Base-by-base conservation (phyloP, 257 asterid genomes). In the Vinca minor region DNA sequence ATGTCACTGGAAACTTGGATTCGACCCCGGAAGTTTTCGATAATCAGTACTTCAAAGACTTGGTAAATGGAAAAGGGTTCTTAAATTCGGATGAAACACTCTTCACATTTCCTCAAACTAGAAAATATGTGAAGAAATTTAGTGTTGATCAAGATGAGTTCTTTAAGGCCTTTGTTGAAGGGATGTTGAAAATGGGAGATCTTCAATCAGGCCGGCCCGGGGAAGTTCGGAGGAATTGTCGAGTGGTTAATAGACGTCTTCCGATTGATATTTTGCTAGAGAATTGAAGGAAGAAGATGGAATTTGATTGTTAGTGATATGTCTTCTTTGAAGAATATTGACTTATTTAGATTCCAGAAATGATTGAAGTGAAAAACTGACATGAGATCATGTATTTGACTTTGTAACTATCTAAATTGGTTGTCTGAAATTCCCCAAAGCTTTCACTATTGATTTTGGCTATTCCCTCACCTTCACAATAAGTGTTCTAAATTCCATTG, bases 141-240 rank as follows among this genome's bases (percentile, higher is more conserved):
- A 68, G 91, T 57, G 28, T 12, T 70, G 60, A 76, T 54, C 69
- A 81, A 71, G 20, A 39, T 0, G 67, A 53, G 15, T 93, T 89
- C 65, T 83, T 80, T 4, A 41, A 49, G 32, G 96, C 94, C 0
- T 87, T 93, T 23, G 86, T 71, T 1, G 75, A 81, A 9, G 94
- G 92, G 67, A 93, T 89, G 96, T 64, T 84, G 25, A 85, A 76
- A 72, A 55, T 87, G 85, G 96, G 98, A 0, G 96, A 89, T 23
- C 55, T 92, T n/a, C 88, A 73, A 21, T 87, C 89, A 0, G 82
- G 81, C 2, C 39, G 63, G 2, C 87, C 76, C 0, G 97, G 96
- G 4, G 94, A 87, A 80, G 52, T 89, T 31, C 69, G 97, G 71
- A 82, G 71, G 68, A 71, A 82, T 45, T 89, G 97, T 58, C 80